A percentile compares a stretch with the other conserved stretches of the same genome.
Conservation (phyloP, 495 filamentous ascomycete species). For the Massariosphaeria phaeospora region DNA sequence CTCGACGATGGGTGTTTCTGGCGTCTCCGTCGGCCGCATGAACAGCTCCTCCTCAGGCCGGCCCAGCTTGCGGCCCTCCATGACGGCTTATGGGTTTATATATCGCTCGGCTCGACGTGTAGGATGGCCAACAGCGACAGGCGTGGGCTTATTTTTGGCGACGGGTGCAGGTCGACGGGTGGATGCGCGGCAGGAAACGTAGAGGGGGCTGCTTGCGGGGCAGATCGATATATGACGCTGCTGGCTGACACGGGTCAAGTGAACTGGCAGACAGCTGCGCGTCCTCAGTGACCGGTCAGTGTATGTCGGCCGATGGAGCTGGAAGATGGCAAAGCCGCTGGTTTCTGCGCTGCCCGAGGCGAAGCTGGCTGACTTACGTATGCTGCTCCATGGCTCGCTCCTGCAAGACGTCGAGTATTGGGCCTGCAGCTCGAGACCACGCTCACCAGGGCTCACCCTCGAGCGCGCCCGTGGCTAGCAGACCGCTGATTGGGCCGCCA, state of each 20-base stretch:
- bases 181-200: not conserved
- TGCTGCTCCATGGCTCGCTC: slow-evolving; percentile 3
- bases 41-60: slow-evolving; percentile 40
- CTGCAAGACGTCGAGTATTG: slow-evolving; percentile 16
- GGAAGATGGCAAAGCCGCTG: not conserved
- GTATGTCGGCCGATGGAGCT: not conserved
- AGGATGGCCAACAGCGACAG: slow-evolving; percentile 16
- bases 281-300: not conserved
- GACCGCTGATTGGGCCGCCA: slow-evolving; percentile 17
- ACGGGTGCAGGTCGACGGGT: slow-evolving; percentile 15
- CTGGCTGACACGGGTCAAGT: not conserved
- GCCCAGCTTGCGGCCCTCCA: slow-evolving; percentile 33
- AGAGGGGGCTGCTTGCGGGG: slow-evolving; percentile 24
- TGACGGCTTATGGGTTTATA: slow-evolving; percentile 1
- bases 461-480: slow-evolving; percentile 19
- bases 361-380: slow-evolving; percentile 32
- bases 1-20: slow-evolving; percentile 60
- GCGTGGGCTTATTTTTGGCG: slow-evolving; percentile 26
- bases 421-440: slow-evolving; percentile 2
- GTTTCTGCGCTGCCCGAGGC: slow-evolving; percentile 4
- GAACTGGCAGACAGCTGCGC: not conserved
- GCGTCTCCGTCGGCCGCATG: slow-evolving; percentile 25
- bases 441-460: too few species aligned
- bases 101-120: not conserved
- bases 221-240: slow-evolving; percentile 14